Evolutionary conservation across 2,329 filamentous ascomycete species (phyloP), one percentile per base, ranked within the genome.

Genomic region (Fusarium cicatricum): DNA sequence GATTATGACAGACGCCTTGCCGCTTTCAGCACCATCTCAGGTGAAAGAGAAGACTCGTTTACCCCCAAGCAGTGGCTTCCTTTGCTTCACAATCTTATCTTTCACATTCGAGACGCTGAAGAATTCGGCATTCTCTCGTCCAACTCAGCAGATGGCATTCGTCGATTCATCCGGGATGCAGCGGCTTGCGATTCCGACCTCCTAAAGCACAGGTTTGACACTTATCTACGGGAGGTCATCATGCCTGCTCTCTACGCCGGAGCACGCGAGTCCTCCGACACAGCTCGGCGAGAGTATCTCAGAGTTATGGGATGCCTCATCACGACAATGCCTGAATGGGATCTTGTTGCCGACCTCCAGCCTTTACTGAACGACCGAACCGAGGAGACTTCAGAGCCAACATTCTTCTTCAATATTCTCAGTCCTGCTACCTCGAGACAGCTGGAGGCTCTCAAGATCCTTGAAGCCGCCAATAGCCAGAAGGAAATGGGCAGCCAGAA

Each of bases 361-460:
- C 80, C 82, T 5, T 82, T 99, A 11, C 82, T 95, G 33, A 79
- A 75, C 5, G 75, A 77, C 8, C 73, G 75, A 12, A 77, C 90
- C 46, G 91, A 96, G 57, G 90, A 93, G 40, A 75, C 78, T 19
- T 73, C 78, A 2, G 82, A 85, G 52, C 78, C 82, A 11, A 90
- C 91, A 1, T 97, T 99, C 78, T 99, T 98, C 79, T 90, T 85
- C 74, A 96, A 98, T 67, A 87, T 98, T 38, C 79, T 98, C 31
- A 93, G 95, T 69, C 94, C 96, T 41, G 92, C 96, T 45, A 88
- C 92, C 31, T 88, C 95, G 55, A 88, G 91, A 61, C 90, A 96
- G 68, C 82, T 96, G 48, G 89, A 93, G 65, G 93, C 95, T 3
- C 79, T 99, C 32, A 87, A 90, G 55, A 83, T 91, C 52, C 80